phyloP scores from a whole-genome alignment of 768 basidiomycete species.

The Porpolomopsis calyptriformis region DNA sequence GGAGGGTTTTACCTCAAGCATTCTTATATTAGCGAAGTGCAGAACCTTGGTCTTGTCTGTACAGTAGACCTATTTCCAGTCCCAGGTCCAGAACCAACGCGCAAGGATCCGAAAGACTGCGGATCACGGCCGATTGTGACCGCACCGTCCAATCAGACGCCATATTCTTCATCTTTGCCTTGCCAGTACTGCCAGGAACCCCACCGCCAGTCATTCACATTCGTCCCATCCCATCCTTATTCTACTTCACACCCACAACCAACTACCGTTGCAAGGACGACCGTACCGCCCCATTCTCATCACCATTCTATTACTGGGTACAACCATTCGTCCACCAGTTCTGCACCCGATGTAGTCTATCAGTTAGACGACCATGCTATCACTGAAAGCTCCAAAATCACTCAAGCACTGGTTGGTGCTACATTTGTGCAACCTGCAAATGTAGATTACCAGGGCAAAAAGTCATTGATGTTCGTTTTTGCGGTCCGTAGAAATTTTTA shows the following conservation, averaged over 20 bases:
- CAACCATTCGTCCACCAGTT: constrained; percentile 8
- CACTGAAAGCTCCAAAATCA: constrained; percentile 41
- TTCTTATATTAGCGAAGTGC: constrained; percentile 38
- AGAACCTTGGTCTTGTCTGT: constrained; percentile 60
- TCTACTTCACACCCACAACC: too few species aligned
- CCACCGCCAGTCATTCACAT: constrained; percentile 7
- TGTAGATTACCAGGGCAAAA: constrained; percentile 48
- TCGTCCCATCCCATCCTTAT: constrained; percentile 2
- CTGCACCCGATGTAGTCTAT: constrained; percentile 31
- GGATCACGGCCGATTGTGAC: constrained; percentile 3
- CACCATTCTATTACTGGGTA: background rate
- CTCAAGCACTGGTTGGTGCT: constrained; percentile 44
- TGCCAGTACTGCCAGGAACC: constrained; percentile 2
- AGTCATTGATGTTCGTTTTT: constrained; percentile 52
- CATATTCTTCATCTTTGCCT: constrained; percentile 1
- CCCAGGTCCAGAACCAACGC: constrained; percentile 18
- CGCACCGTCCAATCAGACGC: background rate
- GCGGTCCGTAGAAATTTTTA: constrained; percentile 30
- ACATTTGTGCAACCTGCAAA: constrained; percentile 49
- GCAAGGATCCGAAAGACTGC: constrained; percentile 3
- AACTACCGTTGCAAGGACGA: background rate
- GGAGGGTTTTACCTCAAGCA: constrained; percentile 7
- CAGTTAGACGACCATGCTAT: constrained; percentile 31
- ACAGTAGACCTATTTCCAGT: constrained; percentile 71
- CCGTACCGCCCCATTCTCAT: background rate